A percentile compares a stretch with the other conserved stretches of the same genome.
Evolutionary conservation across 495 filamentous ascomycete genomes (phyloP).

Genomic region (Oidiodendron maius): DNA sequence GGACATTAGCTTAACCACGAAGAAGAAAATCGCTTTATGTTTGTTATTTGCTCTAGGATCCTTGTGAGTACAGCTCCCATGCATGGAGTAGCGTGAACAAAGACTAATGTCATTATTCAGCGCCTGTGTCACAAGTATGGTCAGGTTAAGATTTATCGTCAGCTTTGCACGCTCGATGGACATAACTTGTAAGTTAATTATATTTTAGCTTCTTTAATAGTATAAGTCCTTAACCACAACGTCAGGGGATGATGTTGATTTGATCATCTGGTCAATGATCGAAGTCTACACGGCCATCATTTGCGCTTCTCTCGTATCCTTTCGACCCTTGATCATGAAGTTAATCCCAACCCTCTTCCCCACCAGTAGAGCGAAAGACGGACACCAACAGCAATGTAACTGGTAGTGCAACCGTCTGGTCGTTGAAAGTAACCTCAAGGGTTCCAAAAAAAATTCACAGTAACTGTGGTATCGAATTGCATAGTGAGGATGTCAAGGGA

Average conservation of each 20-base stretch:
- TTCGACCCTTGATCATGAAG: neutral
- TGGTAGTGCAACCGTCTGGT: neutral
- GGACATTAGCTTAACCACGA: slow-evolving; percentile 27
- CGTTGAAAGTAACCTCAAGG: neutral
- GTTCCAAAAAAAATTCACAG: too few species aligned
- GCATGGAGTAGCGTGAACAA: slow-evolving; percentile 1
- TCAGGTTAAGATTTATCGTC: slow-evolving; percentile 30
- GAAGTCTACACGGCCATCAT: slow-evolving; percentile 41
- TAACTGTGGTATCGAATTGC: too few species aligned
- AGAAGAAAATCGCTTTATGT: slow-evolving; percentile 28
- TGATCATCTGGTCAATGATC: slow-evolving; percentile 38
- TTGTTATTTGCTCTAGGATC: slow-evolving; percentile 31
- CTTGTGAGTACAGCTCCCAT: slow-evolving; percentile 21
- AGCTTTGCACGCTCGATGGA: slow-evolving; percentile 27
- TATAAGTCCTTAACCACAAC: neutral
- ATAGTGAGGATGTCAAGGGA: too few species aligned
- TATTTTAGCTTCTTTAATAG: neutral
- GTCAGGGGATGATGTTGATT: slow-evolving; percentile 30
- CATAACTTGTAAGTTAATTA: slow-evolving; percentile 22
- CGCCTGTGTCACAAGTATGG: slow-evolving; percentile 33
- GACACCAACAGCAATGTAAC: neutral
- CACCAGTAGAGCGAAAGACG: neutral
- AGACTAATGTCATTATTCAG: slow-evolving; percentile 9
- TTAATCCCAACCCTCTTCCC: neutral
- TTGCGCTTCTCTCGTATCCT: slow-evolving; percentile 30